phyloP scores from a whole-genome alignment of 179 eudicot genomes.

The Amaranthus tricolor region DNA sequence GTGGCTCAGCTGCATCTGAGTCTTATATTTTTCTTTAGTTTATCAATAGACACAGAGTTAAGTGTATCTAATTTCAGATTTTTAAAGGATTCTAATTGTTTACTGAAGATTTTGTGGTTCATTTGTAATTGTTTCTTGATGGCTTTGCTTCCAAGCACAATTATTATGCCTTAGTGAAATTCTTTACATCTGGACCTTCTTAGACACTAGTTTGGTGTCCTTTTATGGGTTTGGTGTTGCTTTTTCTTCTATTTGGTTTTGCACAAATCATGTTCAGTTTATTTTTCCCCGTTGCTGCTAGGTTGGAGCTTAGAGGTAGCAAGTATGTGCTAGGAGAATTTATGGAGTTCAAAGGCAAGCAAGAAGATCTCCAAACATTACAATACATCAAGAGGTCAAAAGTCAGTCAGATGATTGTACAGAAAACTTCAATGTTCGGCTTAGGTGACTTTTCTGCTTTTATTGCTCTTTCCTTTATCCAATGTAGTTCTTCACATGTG shows the following conservation, averaged over 20 bases:
- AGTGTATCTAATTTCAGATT: too few relatives aligned
- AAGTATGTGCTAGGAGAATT: slow-evolving; percentile 78
- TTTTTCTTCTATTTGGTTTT: neutral
- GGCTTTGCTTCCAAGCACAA: neutral
- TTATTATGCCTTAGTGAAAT: neutral
- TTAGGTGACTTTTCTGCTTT: slow-evolving; percentile 44
- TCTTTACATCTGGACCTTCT: neutral
- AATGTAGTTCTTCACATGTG: neutral
- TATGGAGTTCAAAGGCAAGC: slow-evolving; percentile 82
- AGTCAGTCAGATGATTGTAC: slow-evolving; percentile 62
- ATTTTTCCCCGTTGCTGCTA: slow-evolving; percentile 21
- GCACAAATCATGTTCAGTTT: neutral
- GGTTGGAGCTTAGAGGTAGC: slow-evolving; percentile 78
- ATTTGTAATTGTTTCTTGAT: neutral
- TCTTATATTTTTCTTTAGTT: neutral
- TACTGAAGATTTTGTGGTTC: neutral
- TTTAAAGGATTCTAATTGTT: neutral
- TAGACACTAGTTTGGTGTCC: neutral
- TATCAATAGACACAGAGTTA: neutral
- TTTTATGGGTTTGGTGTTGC: neutral
- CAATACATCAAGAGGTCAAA: slow-evolving; percentile 76
- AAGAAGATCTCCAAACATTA: slow-evolving; percentile 61
- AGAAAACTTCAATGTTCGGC: slow-evolving; percentile 85
- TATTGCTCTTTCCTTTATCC: slow-evolving; percentile 5
- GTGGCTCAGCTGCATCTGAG: neutral